Base-by-base conservation (phyloP, 805 yeast species). In the Lipomyces anomalus region DNA sequence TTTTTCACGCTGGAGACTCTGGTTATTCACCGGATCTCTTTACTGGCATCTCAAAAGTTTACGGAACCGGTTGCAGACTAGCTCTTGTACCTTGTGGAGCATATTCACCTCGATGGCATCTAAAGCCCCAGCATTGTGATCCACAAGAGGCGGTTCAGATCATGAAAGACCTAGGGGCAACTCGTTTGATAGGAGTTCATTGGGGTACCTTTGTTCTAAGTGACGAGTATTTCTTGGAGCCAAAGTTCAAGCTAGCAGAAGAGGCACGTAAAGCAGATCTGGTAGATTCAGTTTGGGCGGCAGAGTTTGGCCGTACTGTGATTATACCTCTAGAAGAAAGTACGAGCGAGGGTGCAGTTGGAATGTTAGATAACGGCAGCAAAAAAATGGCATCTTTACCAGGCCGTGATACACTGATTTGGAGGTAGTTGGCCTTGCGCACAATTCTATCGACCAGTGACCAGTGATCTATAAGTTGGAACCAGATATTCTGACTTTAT, bases 161-260 rank as follows among this genome's bases (percentile, higher is more conserved):
- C 3, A 79, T 80, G 74, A 59, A 72, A 13, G 84, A 82, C 51
- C 58, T 87, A 46, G 66, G 73, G 4, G 79, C 85, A 1, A 63
- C 72, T 46, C 75, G 73, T 50, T 76, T 85, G 65, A 75, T 83
- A 42, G 97, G 97, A 1, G 87, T 90, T 26, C 97, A 90, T 64
- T 90, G 96, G 95, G 97, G 97, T 0, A 90, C 97, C 0, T 90
- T 88, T 65, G 80, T 87, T 22, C 67, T 90, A 55, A 84, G 95
- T 62, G 83, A 88, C 38, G 97, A 90, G 63, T 83, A 85, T 45
- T 86, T 82, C 53, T 61, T 85, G 30, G 97, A 41, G 81, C 89
- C 0, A 61, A 57, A 43, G 62, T 26, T 20, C 13, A 29, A 37
- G 11, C 39, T 50, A n/a, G 46, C 41, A 11, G 38, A 40, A 22